phyloP scores from a whole-genome alignment of 176 grass and related monocot genomes.

The Juncus inflexus region DNA sequence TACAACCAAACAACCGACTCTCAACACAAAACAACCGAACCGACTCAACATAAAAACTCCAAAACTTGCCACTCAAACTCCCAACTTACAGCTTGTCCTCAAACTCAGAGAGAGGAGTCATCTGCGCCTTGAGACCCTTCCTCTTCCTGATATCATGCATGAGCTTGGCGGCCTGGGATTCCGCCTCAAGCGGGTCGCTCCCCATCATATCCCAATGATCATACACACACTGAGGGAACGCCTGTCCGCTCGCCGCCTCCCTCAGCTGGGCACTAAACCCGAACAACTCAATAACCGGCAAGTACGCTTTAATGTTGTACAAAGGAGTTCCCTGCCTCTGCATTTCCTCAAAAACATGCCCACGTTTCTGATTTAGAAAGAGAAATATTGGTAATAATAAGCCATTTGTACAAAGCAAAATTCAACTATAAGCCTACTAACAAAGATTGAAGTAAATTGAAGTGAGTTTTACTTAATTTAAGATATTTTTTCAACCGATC shows the following conservation, averaged over 20 bases:
- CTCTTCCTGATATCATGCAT: slow-evolving; percentile 33
- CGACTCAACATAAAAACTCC: slow-evolving; percentile 6
- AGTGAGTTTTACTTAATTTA: too few relatives aligned
- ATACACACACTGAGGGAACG: slow-evolving; percentile 34
- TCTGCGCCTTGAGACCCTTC: slow-evolving; percentile 36
- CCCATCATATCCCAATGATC: slow-evolving; percentile 36
- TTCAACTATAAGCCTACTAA: too few relatives aligned
- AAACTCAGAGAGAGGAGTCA: slow-evolving; percentile 32
- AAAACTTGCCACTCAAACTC: slow-evolving; percentile 1
- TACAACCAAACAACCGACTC: background rate
- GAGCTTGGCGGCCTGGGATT: slow-evolving; percentile 10
- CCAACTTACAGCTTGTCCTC: slow-evolving; percentile 35
- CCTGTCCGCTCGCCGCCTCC: slow-evolving; percentile 30
- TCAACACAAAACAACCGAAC: background rate
- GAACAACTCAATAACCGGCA: slow-evolving; percentile 35
- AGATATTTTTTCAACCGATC: too few relatives aligned
- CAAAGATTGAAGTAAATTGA: too few relatives aligned
- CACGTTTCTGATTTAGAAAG: slow-evolving; percentile 73
- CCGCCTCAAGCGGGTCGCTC: slow-evolving; percentile 22
- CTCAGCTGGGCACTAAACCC: slow-evolving; percentile 22
- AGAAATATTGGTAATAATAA: too few relatives aligned
- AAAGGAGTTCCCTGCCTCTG: slow-evolving; percentile 68
- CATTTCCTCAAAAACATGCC: slow-evolving; percentile 73
- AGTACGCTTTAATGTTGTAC: slow-evolving; percentile 83
- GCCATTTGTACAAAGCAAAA: too few relatives aligned